These are phyloP conservation scores for Sherardia arvensis DNA, from an alignment of 257 asterid species.

Conservation along the genomic window DNA sequence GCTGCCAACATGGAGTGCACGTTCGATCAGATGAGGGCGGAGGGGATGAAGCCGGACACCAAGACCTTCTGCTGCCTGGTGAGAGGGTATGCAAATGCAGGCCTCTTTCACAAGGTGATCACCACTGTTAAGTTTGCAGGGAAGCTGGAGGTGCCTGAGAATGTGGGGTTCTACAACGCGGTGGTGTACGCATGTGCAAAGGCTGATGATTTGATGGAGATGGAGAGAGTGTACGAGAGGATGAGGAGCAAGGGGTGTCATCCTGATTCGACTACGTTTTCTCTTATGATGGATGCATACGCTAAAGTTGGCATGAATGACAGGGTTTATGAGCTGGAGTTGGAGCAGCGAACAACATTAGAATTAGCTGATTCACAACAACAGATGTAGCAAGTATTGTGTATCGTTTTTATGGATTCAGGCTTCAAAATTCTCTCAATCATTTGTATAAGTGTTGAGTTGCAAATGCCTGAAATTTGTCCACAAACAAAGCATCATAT, in stretches of 20 bases:
- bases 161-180: constrained; percentile 70
- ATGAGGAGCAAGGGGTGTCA: constrained; percentile 65
- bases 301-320: constrained; percentile 79
- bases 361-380: too few relatives aligned
- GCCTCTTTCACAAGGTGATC: constrained; percentile 76
- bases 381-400: too few relatives aligned
- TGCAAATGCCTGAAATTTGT: not conserved
- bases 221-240: constrained; percentile 79
- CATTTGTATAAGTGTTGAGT: too few relatives aligned
- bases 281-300: constrained; percentile 71
- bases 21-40: constrained; percentile 76
- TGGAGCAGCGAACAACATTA: constrained; percentile 79
- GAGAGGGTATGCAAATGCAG: constrained; percentile 78
- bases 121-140: constrained; percentile 67
- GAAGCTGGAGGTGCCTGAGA: constrained; percentile 75
- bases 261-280: constrained; percentile 64
- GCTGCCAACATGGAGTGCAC: constrained; percentile 74
- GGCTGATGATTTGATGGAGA: constrained; percentile 83
- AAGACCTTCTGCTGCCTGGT: constrained; percentile 82
- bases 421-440: too few relatives aligned
- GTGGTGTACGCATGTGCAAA: constrained; percentile 72
- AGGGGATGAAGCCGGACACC: constrained; percentile 72
- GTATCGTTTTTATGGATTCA: too few relatives aligned
- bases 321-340: constrained; percentile 64
- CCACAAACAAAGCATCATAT: too few relatives aligned